These are phyloP conservation scores for Antitrichia curtipendula DNA, from an alignment of 225 moss, liverwort and hornwort genomes.

Conservation along the genomic window DNA sequence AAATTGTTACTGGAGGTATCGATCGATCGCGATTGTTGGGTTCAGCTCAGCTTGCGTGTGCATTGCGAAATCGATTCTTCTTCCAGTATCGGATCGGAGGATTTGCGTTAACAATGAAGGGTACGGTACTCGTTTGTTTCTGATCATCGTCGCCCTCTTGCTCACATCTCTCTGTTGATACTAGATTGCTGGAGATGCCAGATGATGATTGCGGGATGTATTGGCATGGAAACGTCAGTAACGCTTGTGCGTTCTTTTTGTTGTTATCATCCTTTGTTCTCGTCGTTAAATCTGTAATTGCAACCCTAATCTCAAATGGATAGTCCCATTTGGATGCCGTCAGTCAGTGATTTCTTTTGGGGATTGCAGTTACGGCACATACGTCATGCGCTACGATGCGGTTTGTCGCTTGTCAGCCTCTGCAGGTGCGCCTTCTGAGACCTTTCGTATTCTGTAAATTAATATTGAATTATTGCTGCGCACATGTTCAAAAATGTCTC, in stretches of 20 bases:
- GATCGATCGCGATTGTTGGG: too few relatives aligned
- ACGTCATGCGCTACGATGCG: neutral
- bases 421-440: neutral
- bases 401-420: neutral
- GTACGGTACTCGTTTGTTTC: neutral
- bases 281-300: neutral
- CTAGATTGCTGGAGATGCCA: neutral
- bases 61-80: neutral
- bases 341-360: neutral
- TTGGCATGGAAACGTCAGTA: neutral
- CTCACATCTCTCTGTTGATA: neutral
- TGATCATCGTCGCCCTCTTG: neutral
- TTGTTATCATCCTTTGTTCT: neutral
- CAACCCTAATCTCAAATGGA: neutral
- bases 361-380: slow-evolving; percentile 1
- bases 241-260: too few relatives aligned
- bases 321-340: neutral
- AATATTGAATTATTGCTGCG: neutral
- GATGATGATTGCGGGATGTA: neutral
- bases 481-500: neutral
- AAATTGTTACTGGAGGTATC: neutral
- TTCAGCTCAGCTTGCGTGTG: neutral
- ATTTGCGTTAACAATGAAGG: neutral
- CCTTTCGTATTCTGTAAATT: neutral
- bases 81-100: neutral